Percentiles rank a stretch among this genome's conserved stretches.
Conservation (phyloP, 2,329 filamentous ascomycete species). For the Exophiala phaeomuriformis region DNA sequence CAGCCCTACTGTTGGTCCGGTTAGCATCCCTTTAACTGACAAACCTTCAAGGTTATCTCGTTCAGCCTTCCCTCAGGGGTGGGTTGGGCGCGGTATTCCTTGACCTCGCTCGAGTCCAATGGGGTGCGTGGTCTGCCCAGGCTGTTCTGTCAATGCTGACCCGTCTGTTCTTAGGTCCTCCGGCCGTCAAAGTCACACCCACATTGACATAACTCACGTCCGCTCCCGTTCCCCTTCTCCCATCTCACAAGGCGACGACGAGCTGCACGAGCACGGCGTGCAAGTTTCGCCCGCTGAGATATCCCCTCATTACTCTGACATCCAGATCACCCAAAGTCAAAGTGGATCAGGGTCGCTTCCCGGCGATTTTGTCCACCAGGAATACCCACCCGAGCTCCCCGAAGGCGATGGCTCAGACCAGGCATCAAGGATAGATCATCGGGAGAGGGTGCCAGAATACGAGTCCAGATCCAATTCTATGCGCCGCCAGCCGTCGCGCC, state of each 20-base stretch:
- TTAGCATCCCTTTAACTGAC: constrained; percentile 27
- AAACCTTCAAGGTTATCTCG: constrained; percentile 26
- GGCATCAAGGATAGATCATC: constrained; percentile 28
- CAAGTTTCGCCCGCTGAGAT: constrained; percentile 35
- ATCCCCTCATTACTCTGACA: constrained; percentile 23
- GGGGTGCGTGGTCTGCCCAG: constrained; percentile 23
- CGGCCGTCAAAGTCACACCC: constrained; percentile 39
- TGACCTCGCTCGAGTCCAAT: constrained; percentile 25
- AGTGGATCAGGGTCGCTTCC: constrained; percentile 26
- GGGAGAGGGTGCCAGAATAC: constrained; percentile 15
- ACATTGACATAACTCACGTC: constrained; percentile 35
- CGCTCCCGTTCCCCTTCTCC: constrained; percentile 37
- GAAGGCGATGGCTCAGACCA: constrained; percentile 40
- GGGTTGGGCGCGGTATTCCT: constrained; percentile 27
- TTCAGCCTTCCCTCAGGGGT: constrained; percentile 22
- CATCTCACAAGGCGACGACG: constrained; percentile 40
- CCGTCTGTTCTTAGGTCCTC: constrained; percentile 11
- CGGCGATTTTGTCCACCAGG: constrained; percentile 25
- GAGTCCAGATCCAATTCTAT: constrained; percentile 30
- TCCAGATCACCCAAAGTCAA: constrained; percentile 22
- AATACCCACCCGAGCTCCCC: constrained; percentile 39
- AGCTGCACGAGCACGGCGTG: constrained; percentile 37
- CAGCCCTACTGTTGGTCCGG: constrained; percentile 21
- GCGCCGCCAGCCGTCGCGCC: constrained; percentile 34
- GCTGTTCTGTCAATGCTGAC: constrained; percentile 15